Conservation (phyloP, 2,329 filamentous ascomycete species). For the Colletotrichum siamense region DNA sequence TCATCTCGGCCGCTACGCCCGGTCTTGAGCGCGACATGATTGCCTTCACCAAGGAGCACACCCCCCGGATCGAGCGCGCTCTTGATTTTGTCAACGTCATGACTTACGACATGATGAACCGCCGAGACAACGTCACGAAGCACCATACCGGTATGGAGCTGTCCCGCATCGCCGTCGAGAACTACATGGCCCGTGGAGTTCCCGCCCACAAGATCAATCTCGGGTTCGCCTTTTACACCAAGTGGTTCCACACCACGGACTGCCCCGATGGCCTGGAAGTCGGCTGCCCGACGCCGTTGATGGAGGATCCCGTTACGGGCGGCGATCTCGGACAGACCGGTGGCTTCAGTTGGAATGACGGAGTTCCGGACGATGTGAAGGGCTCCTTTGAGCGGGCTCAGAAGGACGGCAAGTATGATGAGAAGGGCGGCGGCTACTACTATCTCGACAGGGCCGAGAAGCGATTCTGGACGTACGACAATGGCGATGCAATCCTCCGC, state of each 20-base stretch:
- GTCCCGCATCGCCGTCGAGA: slow-evolving; percentile 59
- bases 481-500: slow-evolving; percentile 59
- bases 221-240: slow-evolving; percentile 71
- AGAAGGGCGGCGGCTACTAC: slow-evolving; percentile 66
- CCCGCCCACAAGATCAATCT: slow-evolving; percentile 61
- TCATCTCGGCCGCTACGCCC: slow-evolving; percentile 73
- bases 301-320: slow-evolving; percentile 65
- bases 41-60: slow-evolving; percentile 63
- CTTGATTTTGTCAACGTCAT: slow-evolving; percentile 74
- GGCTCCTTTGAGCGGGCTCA: slow-evolving; percentile 64
- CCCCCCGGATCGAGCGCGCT: slow-evolving; percentile 61
- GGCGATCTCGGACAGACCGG: slow-evolving; percentile 62
- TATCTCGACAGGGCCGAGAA: slow-evolving; percentile 66
- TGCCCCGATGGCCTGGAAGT: slow-evolving; percentile 47
- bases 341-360: slow-evolving; percentile 65
- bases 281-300: slow-evolving; percentile 58
- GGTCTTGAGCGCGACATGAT: slow-evolving; percentile 70
- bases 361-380: slow-evolving; percentile 56
- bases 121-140: slow-evolving; percentile 66
- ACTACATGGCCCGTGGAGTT: slow-evolving; percentile 63
- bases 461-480: slow-evolving; percentile 80
- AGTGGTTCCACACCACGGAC: slow-evolving; percentile 62
- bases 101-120: slow-evolving; percentile 75
- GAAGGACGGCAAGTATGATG: slow-evolving; percentile 60
- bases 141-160: slow-evolving; percentile 69